Evolutionary conservation across 2,329 filamentous ascomycete genomes (phyloP).

Genomic region (Penicillium griseofulvum): DNA sequence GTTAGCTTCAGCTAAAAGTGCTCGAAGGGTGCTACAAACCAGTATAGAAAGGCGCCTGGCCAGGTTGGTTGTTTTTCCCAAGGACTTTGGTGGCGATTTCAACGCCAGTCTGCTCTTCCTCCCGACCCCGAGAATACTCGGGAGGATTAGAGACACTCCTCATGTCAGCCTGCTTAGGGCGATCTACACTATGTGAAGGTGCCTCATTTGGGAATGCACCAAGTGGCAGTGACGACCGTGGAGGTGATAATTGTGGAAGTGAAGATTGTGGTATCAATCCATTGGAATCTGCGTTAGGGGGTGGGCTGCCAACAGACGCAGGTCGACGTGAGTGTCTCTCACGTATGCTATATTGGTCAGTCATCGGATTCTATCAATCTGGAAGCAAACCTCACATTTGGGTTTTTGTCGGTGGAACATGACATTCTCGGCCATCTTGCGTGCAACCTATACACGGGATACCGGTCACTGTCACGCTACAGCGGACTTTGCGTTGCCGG

Average conservation of each 20-base stretch:
- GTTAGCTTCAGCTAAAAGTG: background rate
- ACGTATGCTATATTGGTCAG: background rate
- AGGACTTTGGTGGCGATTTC: slow-evolving; percentile 27
- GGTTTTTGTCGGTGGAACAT: slow-evolving; percentile 22
- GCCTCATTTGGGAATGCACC: background rate
- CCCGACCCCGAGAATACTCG: slow-evolving; percentile 6
- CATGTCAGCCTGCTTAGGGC: background rate
- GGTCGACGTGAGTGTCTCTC: background rate
- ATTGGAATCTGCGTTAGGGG: background rate
- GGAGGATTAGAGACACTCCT: slow-evolving; percentile 1
- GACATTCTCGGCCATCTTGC: slow-evolving; percentile 28
- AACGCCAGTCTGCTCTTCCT: slow-evolving; percentile 25
- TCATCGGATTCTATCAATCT: background rate
- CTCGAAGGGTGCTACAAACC: slow-evolving; percentile 8
- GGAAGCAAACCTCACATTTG: slow-evolving; percentile 8
- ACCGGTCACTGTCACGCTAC: slow-evolving; percentile 23
- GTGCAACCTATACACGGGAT: slow-evolving; percentile 32
- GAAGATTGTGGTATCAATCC: background rate
- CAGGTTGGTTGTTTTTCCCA: slow-evolving; percentile 14
- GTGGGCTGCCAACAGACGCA: background rate
- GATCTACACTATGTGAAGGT: background rate
- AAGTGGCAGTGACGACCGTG: background rate
- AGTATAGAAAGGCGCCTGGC: slow-evolving; percentile 27
- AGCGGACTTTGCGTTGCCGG: slow-evolving; percentile 23
- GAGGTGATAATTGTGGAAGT: background rate